Conservation (phyloP, 345 rosid species). For the Populus simonii region DNA sequence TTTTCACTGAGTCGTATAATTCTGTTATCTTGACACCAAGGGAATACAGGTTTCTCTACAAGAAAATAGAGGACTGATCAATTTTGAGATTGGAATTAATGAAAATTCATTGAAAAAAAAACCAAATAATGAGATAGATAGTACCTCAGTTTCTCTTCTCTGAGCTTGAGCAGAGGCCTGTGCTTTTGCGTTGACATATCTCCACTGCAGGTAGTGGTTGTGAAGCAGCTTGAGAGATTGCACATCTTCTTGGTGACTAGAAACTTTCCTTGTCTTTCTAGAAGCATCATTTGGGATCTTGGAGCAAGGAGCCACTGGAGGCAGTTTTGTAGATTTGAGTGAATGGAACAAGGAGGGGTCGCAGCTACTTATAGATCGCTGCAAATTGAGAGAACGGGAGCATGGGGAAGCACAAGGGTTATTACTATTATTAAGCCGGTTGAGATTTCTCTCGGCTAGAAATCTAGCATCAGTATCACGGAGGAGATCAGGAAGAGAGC, state of each 20-base stretch:
- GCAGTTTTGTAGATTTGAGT: constrained; percentile 31
- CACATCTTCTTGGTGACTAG: constrained; percentile 52
- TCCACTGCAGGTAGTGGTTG: constrained; percentile 79
- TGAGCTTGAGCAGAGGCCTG: constrained; percentile 50
- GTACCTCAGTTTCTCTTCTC: constrained; percentile 67
- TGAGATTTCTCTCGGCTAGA: constrained; percentile 31
- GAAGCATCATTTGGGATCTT: constrained; percentile 32
- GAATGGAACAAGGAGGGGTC: constrained; percentile 23
- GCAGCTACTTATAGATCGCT: constrained; percentile 11
- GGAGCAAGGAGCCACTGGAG: constrained; percentile 49
- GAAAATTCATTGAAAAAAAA: not conserved
- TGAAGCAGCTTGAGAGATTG: constrained; percentile 66
- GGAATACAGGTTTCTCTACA: constrained; percentile 63
- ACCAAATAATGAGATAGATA: not conserved
- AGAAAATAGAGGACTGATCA: not conserved
- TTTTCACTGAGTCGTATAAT: constrained; percentile 53
- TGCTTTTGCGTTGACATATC: constrained; percentile 77
- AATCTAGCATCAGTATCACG: constrained; percentile 28
- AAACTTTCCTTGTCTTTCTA: constrained; percentile 48
- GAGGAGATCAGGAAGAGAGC: constrained; percentile 30
- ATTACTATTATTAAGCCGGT: constrained; percentile 6
- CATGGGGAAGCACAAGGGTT: constrained; percentile 26
- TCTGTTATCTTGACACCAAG: constrained; percentile 55
- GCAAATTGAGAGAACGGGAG: constrained; percentile 37
- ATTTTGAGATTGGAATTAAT: not conserved